These are phyloP conservation scores for Thinopyrum obtusiflorum DNA, from an alignment of 202 grass and related monocot species.

Conservation along the genomic window DNA sequence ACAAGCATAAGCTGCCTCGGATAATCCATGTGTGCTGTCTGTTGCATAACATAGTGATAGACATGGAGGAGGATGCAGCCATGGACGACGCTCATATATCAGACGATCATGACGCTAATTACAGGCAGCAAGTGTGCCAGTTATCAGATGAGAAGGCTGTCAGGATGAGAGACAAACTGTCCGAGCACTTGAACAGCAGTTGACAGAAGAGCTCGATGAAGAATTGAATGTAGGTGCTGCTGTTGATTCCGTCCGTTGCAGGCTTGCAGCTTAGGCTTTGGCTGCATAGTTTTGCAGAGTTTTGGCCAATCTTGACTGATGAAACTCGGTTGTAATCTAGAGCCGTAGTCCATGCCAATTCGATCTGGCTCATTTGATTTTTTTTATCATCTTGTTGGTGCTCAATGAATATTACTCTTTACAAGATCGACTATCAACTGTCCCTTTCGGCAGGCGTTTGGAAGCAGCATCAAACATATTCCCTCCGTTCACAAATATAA, in stretches of 20 bases:
- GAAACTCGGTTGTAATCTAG: conserved; percentile 2
- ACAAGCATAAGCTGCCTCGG: conserved; percentile 80
- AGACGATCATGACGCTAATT: conserved; percentile 58
- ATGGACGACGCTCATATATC: conserved; percentile 18
- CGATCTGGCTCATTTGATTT: not conserved
- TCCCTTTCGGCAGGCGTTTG: not conserved
- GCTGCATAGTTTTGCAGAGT: conserved; percentile 34
- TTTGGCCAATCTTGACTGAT: not conserved
- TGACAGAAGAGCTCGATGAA: not conserved
- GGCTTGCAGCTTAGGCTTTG: conserved; percentile 22
- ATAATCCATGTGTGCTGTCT: conserved; percentile 86
- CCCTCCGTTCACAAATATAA: too few species aligned
- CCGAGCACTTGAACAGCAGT: conserved; percentile 38
- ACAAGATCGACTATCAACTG: not conserved
- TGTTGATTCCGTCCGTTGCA: conserved; percentile 6
- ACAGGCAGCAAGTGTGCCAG: conserved; percentile 65
- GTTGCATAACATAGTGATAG: conserved; percentile 79
- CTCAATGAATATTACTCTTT: not conserved
- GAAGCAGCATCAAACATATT: not conserved
- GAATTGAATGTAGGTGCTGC: not conserved
- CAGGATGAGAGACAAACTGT: conserved; percentile 56
- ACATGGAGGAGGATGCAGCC: conserved; percentile 39
- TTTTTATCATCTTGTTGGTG: not conserved
- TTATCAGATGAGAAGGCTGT: conserved; percentile 54
- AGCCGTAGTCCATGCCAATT: conserved; percentile 2